Evolutionary conservation across 225 moss, liverwort and hornwort genomes (phyloP), one percentile per base, ranked within the genome.

Genomic region (Lunularia cruciata): DNA sequence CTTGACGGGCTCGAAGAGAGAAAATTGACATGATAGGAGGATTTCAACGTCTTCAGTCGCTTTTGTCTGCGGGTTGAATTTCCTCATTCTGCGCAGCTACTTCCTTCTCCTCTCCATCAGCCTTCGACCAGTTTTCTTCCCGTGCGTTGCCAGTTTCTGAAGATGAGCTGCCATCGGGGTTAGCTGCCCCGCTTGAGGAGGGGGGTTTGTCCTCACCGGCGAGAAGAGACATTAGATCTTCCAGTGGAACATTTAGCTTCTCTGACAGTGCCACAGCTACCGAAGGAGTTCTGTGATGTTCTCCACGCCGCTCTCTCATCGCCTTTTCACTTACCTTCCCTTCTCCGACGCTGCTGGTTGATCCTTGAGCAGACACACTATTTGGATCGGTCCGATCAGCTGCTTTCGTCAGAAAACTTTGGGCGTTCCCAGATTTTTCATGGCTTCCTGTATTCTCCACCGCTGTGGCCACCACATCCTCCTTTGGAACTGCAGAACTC

Each of bases 141-240:
- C 60, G 14, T 71, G 60, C 3, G 70, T 70, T 2, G 61, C 47
- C 12, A 0, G 10, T 7, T 27, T 25, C 39, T 23, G 6, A 26
- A 1, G 6, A 33, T 12, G 3, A 47, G 31, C n/a, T 18, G 35
- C n/a, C n/a, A n/a, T n/a, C 20, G 6, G 35, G 3, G 28, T 43
- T 70, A 23, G 67, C 47, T 46, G 57, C 76, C 0, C 62, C 63
- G 23, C 69, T 58, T 1, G 73, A 46, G 8, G 76, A 19, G 1
- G 25, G 25, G 28, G 49, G 25, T 5, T 45, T 59, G 10, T 78
- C 75, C 7, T 82, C 82, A 11, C 82, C 82, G 3, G 61, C 63
- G 1, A 78, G 73, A 30, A 82, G 78, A 6, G 82, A 78, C 68
- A 82, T 82, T 3, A 82, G 69, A 38, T 82, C 82, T 18, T 72